Percentiles rank a stretch among this genome's conserved stretches.
phyloP scores from a whole-genome alignment of 345 rosid species.

The Jatropha curcas region DNA sequence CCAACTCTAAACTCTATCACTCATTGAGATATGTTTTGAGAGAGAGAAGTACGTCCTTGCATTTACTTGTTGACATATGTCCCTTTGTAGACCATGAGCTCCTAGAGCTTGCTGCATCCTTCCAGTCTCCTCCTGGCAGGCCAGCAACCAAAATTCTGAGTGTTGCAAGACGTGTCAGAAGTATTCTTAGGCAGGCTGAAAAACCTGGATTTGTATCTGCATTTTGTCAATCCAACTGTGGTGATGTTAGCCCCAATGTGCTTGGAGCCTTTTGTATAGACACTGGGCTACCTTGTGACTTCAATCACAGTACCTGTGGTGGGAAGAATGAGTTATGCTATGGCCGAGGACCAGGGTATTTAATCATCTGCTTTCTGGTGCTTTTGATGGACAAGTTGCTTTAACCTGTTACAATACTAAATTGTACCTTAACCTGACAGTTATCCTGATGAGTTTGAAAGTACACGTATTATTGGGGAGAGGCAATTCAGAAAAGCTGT shows the following conservation, averaged over 20 bases:
- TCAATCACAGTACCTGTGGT: constrained; percentile 95
- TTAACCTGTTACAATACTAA: constrained; percentile 16
- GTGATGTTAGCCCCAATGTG: constrained; percentile 97
- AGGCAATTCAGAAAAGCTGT: constrained; percentile 79
- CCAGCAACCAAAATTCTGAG: constrained; percentile 63
- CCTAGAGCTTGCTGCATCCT: constrained; percentile 89
- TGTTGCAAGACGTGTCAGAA: constrained; percentile 76
- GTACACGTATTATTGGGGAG: constrained; percentile 90
- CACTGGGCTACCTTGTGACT: constrained; percentile 94
- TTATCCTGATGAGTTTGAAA: constrained; percentile 94
- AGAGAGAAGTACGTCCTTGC: not conserved
- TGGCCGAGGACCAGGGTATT: constrained; percentile 98
- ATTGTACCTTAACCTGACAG: constrained; percentile 41
- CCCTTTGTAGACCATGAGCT: constrained; percentile 63
- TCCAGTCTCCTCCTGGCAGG: constrained; percentile 70
- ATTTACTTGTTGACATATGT: constrained; percentile 18
- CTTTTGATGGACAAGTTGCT: not conserved
- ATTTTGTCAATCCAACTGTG: constrained; percentile 95
- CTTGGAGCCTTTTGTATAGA: constrained; percentile 92
- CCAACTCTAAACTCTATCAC: not conserved
- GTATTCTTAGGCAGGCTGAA: constrained; percentile 75
- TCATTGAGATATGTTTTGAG: not conserved
- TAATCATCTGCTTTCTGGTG: constrained; percentile 9
- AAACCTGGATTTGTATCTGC: constrained; percentile 92
- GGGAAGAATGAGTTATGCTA: constrained; percentile 92